Evolutionary conservation across 2,329 filamentous ascomycete species (phyloP), one percentile per base, ranked within the genome.

Genomic region (Fusarium denticulatum): DNA sequence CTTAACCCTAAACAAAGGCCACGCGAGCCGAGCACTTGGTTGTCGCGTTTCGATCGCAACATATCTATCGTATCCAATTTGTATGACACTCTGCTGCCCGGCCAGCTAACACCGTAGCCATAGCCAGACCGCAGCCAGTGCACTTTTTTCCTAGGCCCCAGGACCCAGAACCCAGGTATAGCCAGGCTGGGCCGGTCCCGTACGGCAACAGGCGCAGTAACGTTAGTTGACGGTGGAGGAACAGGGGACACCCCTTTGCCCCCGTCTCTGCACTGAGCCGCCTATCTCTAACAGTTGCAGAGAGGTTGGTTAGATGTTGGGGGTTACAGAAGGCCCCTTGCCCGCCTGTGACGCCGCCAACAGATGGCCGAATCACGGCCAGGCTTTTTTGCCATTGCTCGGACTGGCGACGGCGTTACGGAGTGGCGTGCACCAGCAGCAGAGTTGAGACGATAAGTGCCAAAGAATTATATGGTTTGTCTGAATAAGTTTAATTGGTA

Each of bases 341-440:
- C 57, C 60, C 69, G 71, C 73, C 75, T 77, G 75, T 74, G 75
- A 77, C 72, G 73, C 75, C 73, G 73, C 75, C 71, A 76, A 72
- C 76, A 58, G 58, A 45, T 64, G 69, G 46, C 65, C 73, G 69
- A 75, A 75, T 69, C 72, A 76, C 71, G 60, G 64, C 40, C 73
- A 67, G 47, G 52, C 69, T 43, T 60, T 64, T 65, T 57, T 34
- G 18, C 40, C 43, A 50, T 47, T 57, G 32, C 46, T 34, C 55
- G 22, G 64, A 53, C 52, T 47, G 28, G 49, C 37, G 43, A 59
- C 60, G 50, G 59, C 56, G 57, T 69, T 66, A 56, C 46, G 60
- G 57, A 58, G 64, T 73, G 71, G 66, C 61, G 66, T 56, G 53
- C 61, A 64, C 50, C 39, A 52, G 57, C 34, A 56, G 39, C 24